phyloP scores from a whole-genome alignment of 1,139 yeast species.

The Williopsis jadinii region DNA sequence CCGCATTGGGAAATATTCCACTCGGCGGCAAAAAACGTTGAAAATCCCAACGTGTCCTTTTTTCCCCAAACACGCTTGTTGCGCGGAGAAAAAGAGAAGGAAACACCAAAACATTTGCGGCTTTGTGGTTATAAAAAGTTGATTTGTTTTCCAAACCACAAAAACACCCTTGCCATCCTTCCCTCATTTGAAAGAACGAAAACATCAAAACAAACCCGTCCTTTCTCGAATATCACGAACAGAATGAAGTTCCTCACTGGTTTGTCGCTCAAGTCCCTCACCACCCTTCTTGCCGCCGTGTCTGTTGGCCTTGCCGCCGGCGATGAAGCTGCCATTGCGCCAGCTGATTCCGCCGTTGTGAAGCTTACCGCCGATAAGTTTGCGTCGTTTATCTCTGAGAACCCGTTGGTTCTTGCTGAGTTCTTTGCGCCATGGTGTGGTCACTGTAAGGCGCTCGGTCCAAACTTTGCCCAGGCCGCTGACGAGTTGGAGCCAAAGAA shows the following conservation, averaged over 20 bases:
- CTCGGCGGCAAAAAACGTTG: not conserved
- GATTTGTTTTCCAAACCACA: not conserved
- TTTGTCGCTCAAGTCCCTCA: slow-evolving; percentile 15
- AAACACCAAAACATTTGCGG: not conserved
- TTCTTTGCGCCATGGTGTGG: slow-evolving; percentile 99
- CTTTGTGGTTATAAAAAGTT: not conserved
- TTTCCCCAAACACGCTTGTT: not conserved
- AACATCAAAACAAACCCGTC: too few species aligned
- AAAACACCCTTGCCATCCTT: not conserved
- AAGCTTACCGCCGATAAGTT: slow-evolving; percentile 61
- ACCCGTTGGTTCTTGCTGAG: slow-evolving; percentile 85
- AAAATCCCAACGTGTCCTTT: not conserved
- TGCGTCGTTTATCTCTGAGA: slow-evolving; percentile 55
- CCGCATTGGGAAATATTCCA: not conserved
- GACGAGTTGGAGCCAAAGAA: slow-evolving; percentile 55
- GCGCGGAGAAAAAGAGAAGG: too few species aligned
- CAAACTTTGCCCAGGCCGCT: slow-evolving; percentile 86
- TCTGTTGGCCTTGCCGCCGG: slow-evolving; percentile 22
- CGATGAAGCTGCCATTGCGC: slow-evolving; percentile 65
- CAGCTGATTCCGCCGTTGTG: slow-evolving; percentile 83
- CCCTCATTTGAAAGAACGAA: too few species aligned
- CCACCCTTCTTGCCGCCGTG: slow-evolving; percentile 22
- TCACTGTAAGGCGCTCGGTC: slow-evolving; percentile 91
- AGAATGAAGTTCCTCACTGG: slow-evolving; percentile 21
- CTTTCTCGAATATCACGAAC: not conserved